phyloP scores from a whole-genome alignment of 1,139 yeast species.

The Geotrichum aggregatum region DNA sequence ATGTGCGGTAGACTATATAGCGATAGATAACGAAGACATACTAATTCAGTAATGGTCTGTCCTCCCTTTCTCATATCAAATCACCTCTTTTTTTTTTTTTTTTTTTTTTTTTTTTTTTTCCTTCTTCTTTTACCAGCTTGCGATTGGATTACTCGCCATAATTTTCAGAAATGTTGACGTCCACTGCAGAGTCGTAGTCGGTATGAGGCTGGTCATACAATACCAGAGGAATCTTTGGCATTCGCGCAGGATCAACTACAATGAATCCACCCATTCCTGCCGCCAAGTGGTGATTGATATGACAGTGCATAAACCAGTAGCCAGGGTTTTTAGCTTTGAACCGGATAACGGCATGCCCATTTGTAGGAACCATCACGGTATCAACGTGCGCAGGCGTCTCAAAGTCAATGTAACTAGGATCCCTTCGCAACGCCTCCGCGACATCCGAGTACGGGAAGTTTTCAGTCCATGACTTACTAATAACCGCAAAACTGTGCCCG shows the following conservation, averaged over 20 bases:
- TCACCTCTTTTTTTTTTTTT: too few species aligned
- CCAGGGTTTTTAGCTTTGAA: constrained; percentile 33
- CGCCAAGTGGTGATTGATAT: constrained; percentile 40
- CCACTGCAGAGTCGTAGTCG: constrained; percentile 6
- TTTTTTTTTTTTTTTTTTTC: too few species aligned
- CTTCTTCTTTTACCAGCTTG: too few species aligned
- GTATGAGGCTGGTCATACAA: constrained; percentile 18
- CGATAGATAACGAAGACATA: too few species aligned
- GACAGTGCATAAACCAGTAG: constrained; percentile 41
- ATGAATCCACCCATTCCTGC: constrained; percentile 43
- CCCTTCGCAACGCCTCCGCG: constrained; percentile 38
- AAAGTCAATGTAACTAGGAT: constrained; percentile 55
- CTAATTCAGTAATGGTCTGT: too few species aligned
- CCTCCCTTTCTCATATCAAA: too few species aligned
- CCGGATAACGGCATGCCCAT: constrained; percentile 24
- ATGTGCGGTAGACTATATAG: too few species aligned
- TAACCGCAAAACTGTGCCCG: constrained; percentile 39
- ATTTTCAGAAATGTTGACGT: constrained; percentile 7
- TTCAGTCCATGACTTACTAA: constrained; percentile 19
- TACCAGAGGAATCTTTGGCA: constrained; percentile 12
- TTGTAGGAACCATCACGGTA: constrained; percentile 56
- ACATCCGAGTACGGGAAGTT: constrained; percentile 15
- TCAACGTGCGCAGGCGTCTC: constrained; percentile 39
- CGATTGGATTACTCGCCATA: too few species aligned
- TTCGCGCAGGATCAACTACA: constrained; percentile 29